Evolutionary conservation across 1,284 basidiomycete genomes (phyloP).

Genomic region (Sporisorium graminicola): DNA sequence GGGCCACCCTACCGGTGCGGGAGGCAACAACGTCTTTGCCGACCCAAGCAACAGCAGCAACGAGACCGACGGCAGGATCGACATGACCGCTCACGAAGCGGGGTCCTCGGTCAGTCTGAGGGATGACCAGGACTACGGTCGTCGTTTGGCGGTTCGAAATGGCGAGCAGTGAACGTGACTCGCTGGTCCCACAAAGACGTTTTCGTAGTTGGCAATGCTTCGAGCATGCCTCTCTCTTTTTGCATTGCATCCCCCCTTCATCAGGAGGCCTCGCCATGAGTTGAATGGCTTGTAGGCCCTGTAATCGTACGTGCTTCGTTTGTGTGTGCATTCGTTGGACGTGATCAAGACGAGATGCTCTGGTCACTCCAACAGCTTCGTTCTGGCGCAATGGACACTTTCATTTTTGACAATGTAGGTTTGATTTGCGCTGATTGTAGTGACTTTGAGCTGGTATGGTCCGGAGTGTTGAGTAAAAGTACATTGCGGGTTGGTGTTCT

Average conservation of each 20-base stretch:
- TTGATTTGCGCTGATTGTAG: background rate
- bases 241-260: background rate
- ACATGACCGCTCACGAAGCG: slow-evolving; percentile 43
- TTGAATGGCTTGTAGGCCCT: slow-evolving; percentile 7
- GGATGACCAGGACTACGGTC: slow-evolving; percentile 61
- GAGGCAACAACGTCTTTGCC: slow-evolving; percentile 52
- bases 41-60: slow-evolving; percentile 54
- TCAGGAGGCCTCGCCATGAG: slow-evolving; percentile 1
- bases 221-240: background rate
- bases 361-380: background rate
- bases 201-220: background rate
- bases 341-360: background rate
- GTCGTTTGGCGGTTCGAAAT: slow-evolving; percentile 53
- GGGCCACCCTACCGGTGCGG: slow-evolving; percentile 5
- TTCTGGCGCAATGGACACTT: slow-evolving; percentile 5
- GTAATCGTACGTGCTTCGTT: slow-evolving; percentile 2
- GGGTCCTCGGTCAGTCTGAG: slow-evolving; percentile 45
- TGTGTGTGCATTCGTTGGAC: background rate
- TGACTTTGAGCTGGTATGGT: background rate
- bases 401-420: background rate
- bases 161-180: slow-evolving; percentile 14
- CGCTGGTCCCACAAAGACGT: background rate
- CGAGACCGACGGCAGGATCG: slow-evolving; percentile 54
- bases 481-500: background rate
- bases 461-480: slow-evolving; percentile 1